Evolutionary conservation across 495 filamentous ascomycete genomes (phyloP).

Genomic region (Penicillium malachiteum): DNA sequence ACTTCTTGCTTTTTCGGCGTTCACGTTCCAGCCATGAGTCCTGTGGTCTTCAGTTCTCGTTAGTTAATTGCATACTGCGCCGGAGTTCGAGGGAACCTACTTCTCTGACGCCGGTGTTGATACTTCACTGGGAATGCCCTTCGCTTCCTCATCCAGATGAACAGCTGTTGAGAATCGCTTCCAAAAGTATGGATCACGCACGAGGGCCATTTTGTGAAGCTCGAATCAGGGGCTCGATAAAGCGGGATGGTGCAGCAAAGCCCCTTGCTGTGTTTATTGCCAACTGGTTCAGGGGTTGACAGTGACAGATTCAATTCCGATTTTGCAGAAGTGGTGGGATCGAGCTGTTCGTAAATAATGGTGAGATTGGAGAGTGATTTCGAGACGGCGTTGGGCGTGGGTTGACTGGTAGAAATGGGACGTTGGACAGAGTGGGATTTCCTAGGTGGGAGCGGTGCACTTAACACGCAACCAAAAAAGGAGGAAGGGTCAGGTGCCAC

Average conservation of each 20-base stretch:
- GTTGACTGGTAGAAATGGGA: neutral
- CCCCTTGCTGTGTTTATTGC: neutral
- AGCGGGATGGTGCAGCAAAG: neutral
- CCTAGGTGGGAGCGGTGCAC: constrained; percentile 9
- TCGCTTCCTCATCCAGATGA: constrained; percentile 46
- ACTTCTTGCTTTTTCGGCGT: constrained; percentile 33
- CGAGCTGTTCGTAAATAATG: neutral
- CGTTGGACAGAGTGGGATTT: neutral
- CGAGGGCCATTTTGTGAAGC: constrained; percentile 35
- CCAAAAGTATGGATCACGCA: constrained; percentile 64
- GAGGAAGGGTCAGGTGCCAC: constrained; percentile 8
- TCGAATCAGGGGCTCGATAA: neutral
- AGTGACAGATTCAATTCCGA: neutral
- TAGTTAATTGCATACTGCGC: neutral
- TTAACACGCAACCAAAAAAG: constrained; percentile 17
- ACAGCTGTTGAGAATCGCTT: constrained; percentile 60
- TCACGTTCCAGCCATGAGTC: constrained; percentile 37
- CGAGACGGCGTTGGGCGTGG: neutral
- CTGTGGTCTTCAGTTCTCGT: constrained; percentile 14
- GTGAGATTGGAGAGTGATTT: no score
- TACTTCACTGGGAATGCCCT: constrained; percentile 5
- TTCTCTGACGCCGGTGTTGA: constrained; percentile 13
- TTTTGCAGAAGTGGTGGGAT: neutral
- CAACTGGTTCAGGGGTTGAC: neutral
- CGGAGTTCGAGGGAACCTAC: constrained; percentile 3